A percentile compares a stretch with the other conserved stretches of the same genome.
These are phyloP conservation scores for Pyracantha coccinea DNA, from an alignment of 331 rosid genomes.

Conservation along the genomic window DNA sequence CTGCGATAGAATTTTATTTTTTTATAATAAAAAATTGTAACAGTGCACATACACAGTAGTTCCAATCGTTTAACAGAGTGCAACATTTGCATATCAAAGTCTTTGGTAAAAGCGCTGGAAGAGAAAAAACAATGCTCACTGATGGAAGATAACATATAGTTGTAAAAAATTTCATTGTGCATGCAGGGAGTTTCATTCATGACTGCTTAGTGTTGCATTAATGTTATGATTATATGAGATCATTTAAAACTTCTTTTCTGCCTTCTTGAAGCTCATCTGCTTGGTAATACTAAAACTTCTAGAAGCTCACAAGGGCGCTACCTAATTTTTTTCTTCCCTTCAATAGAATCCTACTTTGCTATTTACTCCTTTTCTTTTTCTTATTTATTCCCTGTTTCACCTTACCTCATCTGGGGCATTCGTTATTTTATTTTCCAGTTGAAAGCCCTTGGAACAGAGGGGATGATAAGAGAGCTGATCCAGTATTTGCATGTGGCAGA, in stretches of 20 bases:
- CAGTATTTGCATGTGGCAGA: conserved; percentile 65
- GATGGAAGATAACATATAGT: background rate
- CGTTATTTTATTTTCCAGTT: conserved; percentile 30
- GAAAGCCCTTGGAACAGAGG: conserved; percentile 76
- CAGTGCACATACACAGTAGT: background rate
- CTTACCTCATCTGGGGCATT: background rate
- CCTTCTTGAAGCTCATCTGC: background rate
- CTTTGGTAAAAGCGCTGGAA: background rate
- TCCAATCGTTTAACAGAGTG: background rate
- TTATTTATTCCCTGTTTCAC: background rate
- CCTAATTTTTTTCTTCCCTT: background rate
- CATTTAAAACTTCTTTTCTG: background rate
- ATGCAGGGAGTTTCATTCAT: background rate
- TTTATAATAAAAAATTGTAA: background rate
- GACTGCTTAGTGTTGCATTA: background rate
- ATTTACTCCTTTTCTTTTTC: background rate
- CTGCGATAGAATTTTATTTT: background rate
- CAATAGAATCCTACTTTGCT: background rate
- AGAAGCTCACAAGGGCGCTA: background rate
- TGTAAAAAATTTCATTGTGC: background rate
- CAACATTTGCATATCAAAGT: background rate
- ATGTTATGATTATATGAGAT: background rate
- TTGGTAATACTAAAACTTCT: background rate
- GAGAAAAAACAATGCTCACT: background rate
- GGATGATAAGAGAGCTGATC: conserved; percentile 58